Evolutionary conservation across 352 stramenopile species (phyloP).

Genomic region (Thraustochytrium striatum): DNA sequence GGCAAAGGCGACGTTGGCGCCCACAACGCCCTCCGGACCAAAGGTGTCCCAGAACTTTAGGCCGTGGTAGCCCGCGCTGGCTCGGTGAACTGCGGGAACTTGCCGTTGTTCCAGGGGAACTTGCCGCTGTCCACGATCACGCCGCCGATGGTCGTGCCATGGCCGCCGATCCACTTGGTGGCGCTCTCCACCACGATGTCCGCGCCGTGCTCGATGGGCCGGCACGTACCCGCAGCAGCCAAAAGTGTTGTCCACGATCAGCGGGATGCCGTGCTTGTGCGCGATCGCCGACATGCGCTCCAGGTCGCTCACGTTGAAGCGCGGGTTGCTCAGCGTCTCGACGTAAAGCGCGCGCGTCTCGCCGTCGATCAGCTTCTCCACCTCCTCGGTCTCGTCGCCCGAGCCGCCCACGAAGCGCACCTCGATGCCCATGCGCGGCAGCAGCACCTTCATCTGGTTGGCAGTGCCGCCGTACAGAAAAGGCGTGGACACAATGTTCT

Average conservation of each 20-base stretch:
- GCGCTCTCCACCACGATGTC: slow-evolving; percentile 80
- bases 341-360: slow-evolving; percentile 82
- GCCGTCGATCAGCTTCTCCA: slow-evolving; percentile 65
- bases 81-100: slow-evolving; percentile 80
- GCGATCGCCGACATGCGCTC: slow-evolving; percentile 67
- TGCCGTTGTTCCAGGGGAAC: slow-evolving; percentile 73
- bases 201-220: slow-evolving; percentile 72
- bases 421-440: slow-evolving; percentile 76
- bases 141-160: slow-evolving; percentile 79
- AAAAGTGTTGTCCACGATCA: slow-evolving; percentile 86
- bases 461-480: slow-evolving; percentile 83
- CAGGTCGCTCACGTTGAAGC: slow-evolving; percentile 80
- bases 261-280: slow-evolving; percentile 72
- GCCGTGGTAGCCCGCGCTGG: slow-evolving; percentile 57
- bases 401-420: slow-evolving; percentile 77
- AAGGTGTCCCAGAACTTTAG: slow-evolving; percentile 55
- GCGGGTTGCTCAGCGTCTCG: slow-evolving; percentile 78
- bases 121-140: slow-evolving; percentile 68
- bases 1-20: slow-evolving; percentile 59
- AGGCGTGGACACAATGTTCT: slow-evolving; percentile 78
- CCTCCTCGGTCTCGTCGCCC: slow-evolving; percentile 58
- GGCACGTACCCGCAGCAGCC: slow-evolving; percentile 77
- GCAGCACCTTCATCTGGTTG: slow-evolving; percentile 79
- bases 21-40: slow-evolving; percentile 32
- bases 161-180: slow-evolving; percentile 86